A percentile compares a stretch with the other conserved stretches of the same genome.
These are phyloP conservation scores for Xylariomycetidae sp. DNA, from an alignment of 2,329 filamentous ascomycete genomes.

Conservation along the genomic window DNA sequence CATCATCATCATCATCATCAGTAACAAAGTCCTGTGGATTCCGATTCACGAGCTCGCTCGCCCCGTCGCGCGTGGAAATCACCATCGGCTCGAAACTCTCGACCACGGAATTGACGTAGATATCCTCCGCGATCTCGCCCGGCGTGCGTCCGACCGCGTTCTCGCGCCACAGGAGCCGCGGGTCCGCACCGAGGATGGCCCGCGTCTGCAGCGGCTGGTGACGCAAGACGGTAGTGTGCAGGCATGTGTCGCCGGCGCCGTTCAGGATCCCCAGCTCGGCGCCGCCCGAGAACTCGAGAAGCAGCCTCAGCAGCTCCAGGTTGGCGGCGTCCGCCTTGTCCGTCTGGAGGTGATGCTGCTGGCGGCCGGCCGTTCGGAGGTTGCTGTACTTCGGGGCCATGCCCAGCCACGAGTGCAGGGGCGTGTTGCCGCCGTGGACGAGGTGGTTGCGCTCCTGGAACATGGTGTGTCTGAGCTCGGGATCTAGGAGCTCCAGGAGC, in stretches of 20 bases:
- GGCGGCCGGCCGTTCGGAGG: too few relatives aligned
- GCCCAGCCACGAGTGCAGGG: constrained; percentile 60
- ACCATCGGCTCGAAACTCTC: constrained; percentile 12
- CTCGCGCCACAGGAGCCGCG: constrained; percentile 62
- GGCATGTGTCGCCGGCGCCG: constrained; percentile 58
- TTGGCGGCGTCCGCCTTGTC: constrained; percentile 24
- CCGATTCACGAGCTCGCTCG: constrained; percentile 5
- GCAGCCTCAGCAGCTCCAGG: constrained; percentile 38
- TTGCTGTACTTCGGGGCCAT: too few relatives aligned
- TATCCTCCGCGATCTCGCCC: constrained; percentile 60
- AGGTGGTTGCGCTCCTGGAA: constrained; percentile 54
- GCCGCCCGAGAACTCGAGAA: constrained; percentile 54
- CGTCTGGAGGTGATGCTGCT: too few relatives aligned
- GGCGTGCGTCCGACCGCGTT: constrained; percentile 74
- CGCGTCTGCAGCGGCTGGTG: constrained; percentile 32
- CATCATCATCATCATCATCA: too few relatives aligned
- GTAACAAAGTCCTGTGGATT: constrained; percentile 7
- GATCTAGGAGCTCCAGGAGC: constrained; percentile 56
- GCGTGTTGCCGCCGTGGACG: constrained; percentile 52
- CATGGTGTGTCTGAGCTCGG: constrained; percentile 50
- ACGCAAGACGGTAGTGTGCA: constrained; percentile 52
- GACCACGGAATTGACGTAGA: constrained; percentile 38
- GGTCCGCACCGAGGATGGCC: constrained; percentile 49
- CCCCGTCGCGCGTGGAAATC: not conserved
- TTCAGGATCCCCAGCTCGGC: constrained; percentile 55